Percentiles rank a stretch among this genome's conserved stretches.
Conservation (phyloP, 1,139 yeast genomes). For the Saccharomyces hybrid region DNA sequence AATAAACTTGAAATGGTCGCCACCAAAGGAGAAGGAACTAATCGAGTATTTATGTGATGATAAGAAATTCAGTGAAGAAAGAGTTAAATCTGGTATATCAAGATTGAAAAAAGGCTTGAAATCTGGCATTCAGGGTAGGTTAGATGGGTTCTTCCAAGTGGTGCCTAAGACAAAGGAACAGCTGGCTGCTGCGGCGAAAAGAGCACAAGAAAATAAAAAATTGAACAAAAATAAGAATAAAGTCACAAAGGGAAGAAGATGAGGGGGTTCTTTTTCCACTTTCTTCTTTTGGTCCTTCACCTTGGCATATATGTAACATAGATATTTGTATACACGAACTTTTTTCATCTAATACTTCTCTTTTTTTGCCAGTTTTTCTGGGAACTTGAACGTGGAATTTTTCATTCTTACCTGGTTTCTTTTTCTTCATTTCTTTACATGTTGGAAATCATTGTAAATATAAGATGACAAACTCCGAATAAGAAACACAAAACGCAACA, state of each 20-base stretch:
- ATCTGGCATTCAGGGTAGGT: constrained; percentile 81
- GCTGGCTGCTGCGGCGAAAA: constrained; percentile 35
- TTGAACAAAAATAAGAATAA: constrained; percentile 30
- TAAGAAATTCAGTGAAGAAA: constrained; percentile 81
- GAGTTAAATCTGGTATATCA: constrained; percentile 81
- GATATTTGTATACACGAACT: neutral
- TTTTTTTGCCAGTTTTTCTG: neutral
- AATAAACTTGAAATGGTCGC: constrained; percentile 58
- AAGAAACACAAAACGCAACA: neutral
- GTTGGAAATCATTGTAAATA: neutral
- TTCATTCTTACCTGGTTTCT: neutral
- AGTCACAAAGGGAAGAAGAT: constrained; percentile 16
- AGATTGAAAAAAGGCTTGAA: constrained; percentile 78
- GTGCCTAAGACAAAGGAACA: constrained; percentile 47
- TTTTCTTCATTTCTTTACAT: neutral
- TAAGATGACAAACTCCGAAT: neutral
- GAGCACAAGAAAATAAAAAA: constrained; percentile 36
- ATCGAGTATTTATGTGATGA: constrained; percentile 34
- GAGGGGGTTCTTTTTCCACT: neutral
- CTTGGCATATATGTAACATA: neutral
- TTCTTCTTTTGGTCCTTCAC: neutral
- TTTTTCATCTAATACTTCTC: neutral
- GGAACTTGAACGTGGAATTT: neutral
- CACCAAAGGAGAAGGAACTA: constrained; percentile 35
- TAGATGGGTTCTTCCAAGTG: constrained; percentile 84